These are phyloP conservation scores for Neovahlkampfia damariscottae DNA, from an alignment of 78 protist species.

Conservation along the genomic window DNA sequence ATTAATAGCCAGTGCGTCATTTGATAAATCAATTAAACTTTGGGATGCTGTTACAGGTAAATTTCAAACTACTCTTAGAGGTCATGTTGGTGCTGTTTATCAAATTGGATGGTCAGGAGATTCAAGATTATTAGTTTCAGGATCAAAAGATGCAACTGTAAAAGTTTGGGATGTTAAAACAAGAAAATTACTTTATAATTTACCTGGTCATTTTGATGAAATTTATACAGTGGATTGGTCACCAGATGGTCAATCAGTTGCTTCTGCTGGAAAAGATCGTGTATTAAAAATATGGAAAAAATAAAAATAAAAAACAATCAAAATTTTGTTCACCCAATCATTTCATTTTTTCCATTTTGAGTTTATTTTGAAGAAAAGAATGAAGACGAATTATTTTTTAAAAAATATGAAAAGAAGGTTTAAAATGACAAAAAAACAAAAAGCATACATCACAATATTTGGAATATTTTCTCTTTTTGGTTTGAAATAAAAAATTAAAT, in stretches of 20 bases:
- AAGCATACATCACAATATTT: too few relatives aligned
- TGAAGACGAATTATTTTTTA: too few relatives aligned
- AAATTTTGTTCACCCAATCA: too few relatives aligned
- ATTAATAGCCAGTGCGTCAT: conserved; percentile 83
- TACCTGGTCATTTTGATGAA: conserved; percentile 98
- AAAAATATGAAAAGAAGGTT: too few relatives aligned
- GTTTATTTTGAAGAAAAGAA: too few relatives aligned
- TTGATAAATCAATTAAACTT: conserved; percentile 86
- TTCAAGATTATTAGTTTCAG: conserved; percentile 69
- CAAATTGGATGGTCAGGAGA: conserved; percentile 91
- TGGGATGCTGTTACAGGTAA: conserved; percentile 82
- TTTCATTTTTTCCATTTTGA: too few relatives aligned
- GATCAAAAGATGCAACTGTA: conserved; percentile 85
- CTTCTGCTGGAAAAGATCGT: conserved; percentile 83
- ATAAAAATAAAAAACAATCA: too few relatives aligned
- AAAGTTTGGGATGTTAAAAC: conserved; percentile 68
- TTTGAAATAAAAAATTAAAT: too few relatives aligned
- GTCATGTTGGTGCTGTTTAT: conserved; percentile 95
- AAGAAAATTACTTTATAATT: conserved; percentile 52
- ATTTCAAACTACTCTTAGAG: conserved; percentile 66
- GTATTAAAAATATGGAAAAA: conserved; percentile 49
- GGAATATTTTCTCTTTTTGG: too few relatives aligned
- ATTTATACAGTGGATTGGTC: conserved; percentile 90
- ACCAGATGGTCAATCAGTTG: conserved; percentile 90
- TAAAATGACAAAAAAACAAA: too few relatives aligned